These are phyloP conservation scores for Globisporangium abappressorium DNA, from an alignment of 352 stramenopile species.

Conservation along the genomic window DNA sequence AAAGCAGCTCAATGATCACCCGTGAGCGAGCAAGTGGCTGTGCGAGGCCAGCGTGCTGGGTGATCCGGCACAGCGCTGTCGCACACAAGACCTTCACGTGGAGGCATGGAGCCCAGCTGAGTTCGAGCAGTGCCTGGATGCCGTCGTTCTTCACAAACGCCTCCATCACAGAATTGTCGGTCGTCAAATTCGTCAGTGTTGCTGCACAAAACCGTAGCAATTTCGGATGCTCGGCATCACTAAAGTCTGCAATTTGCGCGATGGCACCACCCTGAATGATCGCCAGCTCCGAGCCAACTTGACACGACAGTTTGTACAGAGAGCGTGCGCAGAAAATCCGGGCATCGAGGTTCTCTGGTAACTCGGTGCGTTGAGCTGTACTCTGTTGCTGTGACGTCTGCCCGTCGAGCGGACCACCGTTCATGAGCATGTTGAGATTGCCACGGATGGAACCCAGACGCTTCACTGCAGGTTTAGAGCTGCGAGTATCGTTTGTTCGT, in stretches of 20 bases:
- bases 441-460: conserved; percentile 36
- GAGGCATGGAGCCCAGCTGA: conserved; percentile 63
- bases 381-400: conserved; percentile 10
- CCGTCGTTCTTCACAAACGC: conserved; percentile 54
- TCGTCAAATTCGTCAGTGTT: conserved; percentile 63
- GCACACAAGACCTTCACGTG: conserved; percentile 68
- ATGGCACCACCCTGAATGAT: conserved; percentile 71
- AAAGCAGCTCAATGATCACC: conserved; percentile 62
- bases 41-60: conserved; percentile 31
- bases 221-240: conserved; percentile 52
- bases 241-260: conserved; percentile 66
- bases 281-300: conserved; percentile 41
- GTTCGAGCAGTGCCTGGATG: conserved; percentile 58
- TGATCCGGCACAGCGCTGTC: conserved; percentile 64
- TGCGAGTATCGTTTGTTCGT: neutral
- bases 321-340: conserved; percentile 66
- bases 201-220: conserved; percentile 61
- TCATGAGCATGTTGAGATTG: conserved; percentile 27
- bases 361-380: neutral
- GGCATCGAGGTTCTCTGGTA: conserved; percentile 46
- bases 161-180: conserved; percentile 31
- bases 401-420: conserved; percentile 13
- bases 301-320: conserved; percentile 79
- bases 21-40: conserved; percentile 33
- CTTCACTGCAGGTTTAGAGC: conserved; percentile 19